Percentiles rank a stretch among this genome's conserved stretches.
phyloP scores from a whole-genome alignment of 2,329 filamentous ascomycete species.

The Diplodia corticola region DNA sequence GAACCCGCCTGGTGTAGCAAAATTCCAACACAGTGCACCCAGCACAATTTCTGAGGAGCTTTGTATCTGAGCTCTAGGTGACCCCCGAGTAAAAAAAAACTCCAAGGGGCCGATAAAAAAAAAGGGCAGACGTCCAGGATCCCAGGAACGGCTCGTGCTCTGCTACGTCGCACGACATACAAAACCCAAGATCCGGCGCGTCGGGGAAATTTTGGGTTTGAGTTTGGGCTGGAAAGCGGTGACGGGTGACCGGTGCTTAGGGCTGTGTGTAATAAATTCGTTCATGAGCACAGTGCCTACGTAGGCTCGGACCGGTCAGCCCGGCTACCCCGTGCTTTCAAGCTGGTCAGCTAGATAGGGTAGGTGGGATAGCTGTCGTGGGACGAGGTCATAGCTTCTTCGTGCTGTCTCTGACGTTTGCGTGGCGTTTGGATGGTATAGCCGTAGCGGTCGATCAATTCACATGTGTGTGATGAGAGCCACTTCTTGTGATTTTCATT shows the following conservation, averaged over 20 bases:
- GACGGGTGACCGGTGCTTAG: background rate
- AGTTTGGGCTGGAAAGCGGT: background rate
- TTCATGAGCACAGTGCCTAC: background rate
- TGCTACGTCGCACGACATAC: background rate
- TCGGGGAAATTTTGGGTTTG: background rate
- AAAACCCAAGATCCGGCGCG: background rate
- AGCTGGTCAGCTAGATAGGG: background rate
- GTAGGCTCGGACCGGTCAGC: background rate
- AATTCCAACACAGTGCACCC: background rate
- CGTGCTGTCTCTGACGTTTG: background rate
- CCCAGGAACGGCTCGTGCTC: background rate
- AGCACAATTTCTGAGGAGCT: background rate
- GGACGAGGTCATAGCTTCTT: conserved; percentile 8
- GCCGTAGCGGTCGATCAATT: background rate
- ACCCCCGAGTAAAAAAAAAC: no score
- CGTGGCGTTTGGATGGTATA: background rate
- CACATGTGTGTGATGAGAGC: background rate
- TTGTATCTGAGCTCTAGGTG: background rate
- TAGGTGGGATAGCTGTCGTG: background rate
- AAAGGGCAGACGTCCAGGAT: background rate
- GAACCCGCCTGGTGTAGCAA: no score
- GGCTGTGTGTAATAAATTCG: background rate
- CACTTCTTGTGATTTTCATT: no score
- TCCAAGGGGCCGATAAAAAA: background rate
- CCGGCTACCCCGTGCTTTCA: background rate